Evolutionary conservation across 176 grass and related monocot species (phyloP), one percentile per base, ranked within the genome.

Genomic region (Alopecurus myosuroides): DNA sequence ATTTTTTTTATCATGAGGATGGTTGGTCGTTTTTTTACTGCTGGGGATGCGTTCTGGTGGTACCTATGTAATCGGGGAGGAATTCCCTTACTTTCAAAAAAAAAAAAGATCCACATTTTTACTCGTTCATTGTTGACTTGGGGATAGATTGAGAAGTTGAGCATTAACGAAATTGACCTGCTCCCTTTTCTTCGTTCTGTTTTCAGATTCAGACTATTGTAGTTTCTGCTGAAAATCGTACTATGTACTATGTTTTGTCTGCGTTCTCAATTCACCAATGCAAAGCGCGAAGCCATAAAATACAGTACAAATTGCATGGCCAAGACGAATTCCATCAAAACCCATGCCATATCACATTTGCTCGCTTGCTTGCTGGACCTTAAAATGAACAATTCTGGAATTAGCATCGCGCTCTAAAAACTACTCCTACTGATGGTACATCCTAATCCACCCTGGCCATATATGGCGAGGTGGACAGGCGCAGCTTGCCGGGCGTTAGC

Each of bases 311-410:
- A 2, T 20, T 35, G 63, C 15, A 30, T 75, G 72, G 72, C 28
- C 71, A 20, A 12, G 28, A 51, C 26, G 28, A 75, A 75, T 51
- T 75, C 45, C 60, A 18, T 64, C n/a, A 31, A 84, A 67, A 15
- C 46, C 68, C 60, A 74, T 4, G 58, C 76, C 28, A 45, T 86
- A 83, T 86, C 74, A 78, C 81, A 87, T 56, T 80, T 87, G 85
- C 85, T 40, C 9, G 64, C 80, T 14, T 15, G 63, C 74, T 83
- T 76, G 49, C 88, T 52, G 65, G 79, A 68, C 58, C 37, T 18
- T 72, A 62, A 55, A 68, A 36, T 75, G 26, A 77, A 26, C 51
- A 15, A 31, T 63, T 67, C 39, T 53, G 33, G 5, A 33, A 33
- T 13, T 31, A 13, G 63, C 30, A 7, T 65, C 58, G 3, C 42